Evolutionary conservation across 345 rosid genomes (phyloP).

Genomic region (Passiflora organensis): DNA sequence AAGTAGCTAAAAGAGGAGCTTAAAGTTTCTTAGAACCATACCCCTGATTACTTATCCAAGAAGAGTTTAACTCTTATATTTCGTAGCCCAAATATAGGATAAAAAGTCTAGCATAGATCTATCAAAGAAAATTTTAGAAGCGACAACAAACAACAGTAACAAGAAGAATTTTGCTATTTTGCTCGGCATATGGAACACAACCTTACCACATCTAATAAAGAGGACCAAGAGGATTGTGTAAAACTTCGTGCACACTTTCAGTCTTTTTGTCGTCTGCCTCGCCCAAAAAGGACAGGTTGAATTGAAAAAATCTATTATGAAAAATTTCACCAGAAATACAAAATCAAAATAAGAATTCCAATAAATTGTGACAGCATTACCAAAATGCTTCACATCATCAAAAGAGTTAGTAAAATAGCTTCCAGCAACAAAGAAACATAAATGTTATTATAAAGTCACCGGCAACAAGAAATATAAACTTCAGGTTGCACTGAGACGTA

Average conservation of each 20-base stretch:
- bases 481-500: not conserved
- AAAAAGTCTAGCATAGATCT: not conserved
- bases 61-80: no score
- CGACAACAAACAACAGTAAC: not conserved
- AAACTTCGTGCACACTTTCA: slow-evolving; percentile 55
- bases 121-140: slow-evolving; percentile 3
- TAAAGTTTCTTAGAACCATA: no score
- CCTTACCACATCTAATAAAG: slow-evolving; percentile 57
- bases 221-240: slow-evolving; percentile 38
- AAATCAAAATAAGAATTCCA: slow-evolving; percentile 16
- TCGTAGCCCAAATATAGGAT: not conserved
- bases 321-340: slow-evolving; percentile 19
- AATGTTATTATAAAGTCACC: not conserved
- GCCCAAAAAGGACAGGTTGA: slow-evolving; percentile 50
- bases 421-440: slow-evolving; percentile 1
- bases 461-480: not conserved
- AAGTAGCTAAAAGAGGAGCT: no score
- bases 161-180: slow-evolving; percentile 11
- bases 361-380: slow-evolving; percentile 10
- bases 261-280: slow-evolving; percentile 53
- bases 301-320: slow-evolving; percentile 52
- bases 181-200: slow-evolving; percentile 11
- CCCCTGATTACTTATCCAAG: no score
- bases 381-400: slow-evolving; percentile 1
- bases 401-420: not conserved